Percentiles rank a stretch among this genome's conserved stretches.
These are phyloP conservation scores for Isoetes taiwanensis DNA, from an alignment of 75 land plant genomes.

Conservation along the genomic window DNA sequence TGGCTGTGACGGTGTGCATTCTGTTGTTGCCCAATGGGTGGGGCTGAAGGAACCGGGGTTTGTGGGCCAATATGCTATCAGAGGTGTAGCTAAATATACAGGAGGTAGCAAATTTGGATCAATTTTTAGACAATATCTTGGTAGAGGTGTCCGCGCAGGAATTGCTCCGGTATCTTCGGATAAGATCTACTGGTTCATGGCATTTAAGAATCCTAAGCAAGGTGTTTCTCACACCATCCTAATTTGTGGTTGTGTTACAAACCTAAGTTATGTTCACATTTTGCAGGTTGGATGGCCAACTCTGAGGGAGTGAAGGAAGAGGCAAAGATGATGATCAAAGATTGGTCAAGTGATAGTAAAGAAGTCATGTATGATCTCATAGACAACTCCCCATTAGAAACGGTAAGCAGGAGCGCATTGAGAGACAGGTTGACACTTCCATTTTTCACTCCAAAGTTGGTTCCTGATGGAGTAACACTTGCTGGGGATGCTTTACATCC, in stretches of 20 bases:
- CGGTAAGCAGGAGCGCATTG: conserved; percentile 32
- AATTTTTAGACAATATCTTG: conserved; percentile 20
- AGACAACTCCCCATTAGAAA: conserved; percentile 44
- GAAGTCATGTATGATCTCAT: conserved; percentile 35
- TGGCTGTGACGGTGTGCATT: conserved; percentile 54
- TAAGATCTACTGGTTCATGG: conserved; percentile 37
- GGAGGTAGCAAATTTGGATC: conserved; percentile 22
- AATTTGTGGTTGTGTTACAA: no score
- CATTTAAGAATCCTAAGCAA: conserved; percentile 1
- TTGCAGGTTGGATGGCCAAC: no score
- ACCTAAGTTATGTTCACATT: no score
- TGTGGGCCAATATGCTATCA: conserved; percentile 32
- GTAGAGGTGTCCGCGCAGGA: conserved; percentile 39
- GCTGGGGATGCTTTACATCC: conserved; percentile 94
- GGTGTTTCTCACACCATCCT: conserved; percentile 8
- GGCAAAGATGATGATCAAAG: no score
- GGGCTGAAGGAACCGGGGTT: conserved; percentile 32
- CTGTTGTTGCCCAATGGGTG: conserved; percentile 47
- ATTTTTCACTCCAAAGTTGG: conserved; percentile 34
- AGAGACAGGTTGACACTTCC: conserved; percentile 76
- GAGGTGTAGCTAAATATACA: conserved; percentile 28
- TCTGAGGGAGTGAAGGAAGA: no score
- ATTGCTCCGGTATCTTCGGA: conserved; percentile 33
- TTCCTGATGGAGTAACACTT: conserved; percentile 42
- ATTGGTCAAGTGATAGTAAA: no score